phyloP scores from a whole-genome alignment of 768 basidiomycete genomes.

The Dacryopinax spathularia region DNA sequence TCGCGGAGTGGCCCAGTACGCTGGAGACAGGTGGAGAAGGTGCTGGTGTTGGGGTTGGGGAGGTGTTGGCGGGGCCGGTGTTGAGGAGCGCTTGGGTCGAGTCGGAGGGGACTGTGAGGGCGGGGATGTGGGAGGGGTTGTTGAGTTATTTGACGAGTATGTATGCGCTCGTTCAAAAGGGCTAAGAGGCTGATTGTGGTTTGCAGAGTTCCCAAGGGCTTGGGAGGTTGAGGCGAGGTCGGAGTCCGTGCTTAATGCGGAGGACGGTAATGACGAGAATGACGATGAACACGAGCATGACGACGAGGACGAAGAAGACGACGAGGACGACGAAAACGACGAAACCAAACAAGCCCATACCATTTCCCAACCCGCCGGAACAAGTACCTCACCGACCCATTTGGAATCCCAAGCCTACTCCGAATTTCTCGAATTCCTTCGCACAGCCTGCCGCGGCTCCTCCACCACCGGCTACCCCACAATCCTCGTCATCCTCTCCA shows the following conservation, averaged over 20 bases:
- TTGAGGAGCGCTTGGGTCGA: conserved; percentile 63
- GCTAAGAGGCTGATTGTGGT: conserved; percentile 3
- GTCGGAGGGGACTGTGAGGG: conserved; percentile 51
- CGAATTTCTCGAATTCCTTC: conserved; percentile 68
- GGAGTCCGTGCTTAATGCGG: too few relatives aligned
- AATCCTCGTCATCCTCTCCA: conserved; percentile 66
- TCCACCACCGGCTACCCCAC: conserved; percentile 70
- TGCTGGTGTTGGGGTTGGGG: neutral
- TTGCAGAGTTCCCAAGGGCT: conserved; percentile 44
- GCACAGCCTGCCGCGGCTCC: conserved; percentile 63
- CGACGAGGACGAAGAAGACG: conserved; percentile 24
- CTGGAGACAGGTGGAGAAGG: neutral
- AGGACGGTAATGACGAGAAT: conserved; percentile 20
- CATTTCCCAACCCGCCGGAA: neutral
- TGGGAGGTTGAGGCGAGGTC: conserved; percentile 36
- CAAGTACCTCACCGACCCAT: conserved; percentile 7
- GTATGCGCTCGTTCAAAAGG: conserved; percentile 11
- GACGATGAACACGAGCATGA: conserved; percentile 29
- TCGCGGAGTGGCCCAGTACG: conserved; percentile 36
- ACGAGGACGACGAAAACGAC: conserved; percentile 7
- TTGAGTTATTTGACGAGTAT: conserved; percentile 59
- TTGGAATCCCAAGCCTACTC: conserved; percentile 37
- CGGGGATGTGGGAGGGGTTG: conserved; percentile 53
- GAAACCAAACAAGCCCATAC: neutral
- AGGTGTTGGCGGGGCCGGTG: conserved; percentile 25